Conservation (phyloP, 2,329 filamentous ascomycete species). For the Rhytidhysteron rufulum region DNA sequence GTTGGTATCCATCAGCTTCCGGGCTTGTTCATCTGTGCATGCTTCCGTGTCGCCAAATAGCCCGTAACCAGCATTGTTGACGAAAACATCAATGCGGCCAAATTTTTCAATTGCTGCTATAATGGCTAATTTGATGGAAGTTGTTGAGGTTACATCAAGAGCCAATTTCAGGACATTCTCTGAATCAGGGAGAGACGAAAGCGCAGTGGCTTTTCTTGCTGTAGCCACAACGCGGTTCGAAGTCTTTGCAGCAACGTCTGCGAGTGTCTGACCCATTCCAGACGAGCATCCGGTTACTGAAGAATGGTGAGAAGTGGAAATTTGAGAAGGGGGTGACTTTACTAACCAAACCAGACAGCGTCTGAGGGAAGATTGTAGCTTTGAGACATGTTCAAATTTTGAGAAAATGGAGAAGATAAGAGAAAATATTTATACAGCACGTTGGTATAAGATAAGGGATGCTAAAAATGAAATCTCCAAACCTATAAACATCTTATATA, state of each 20-base stretch:
- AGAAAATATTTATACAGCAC: too few species aligned
- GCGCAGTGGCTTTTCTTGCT: not conserved
- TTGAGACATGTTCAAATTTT: too few species aligned
- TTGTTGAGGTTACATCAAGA: not conserved
- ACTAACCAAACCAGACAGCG: not conserved
- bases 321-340: not conserved
- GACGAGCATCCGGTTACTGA: not conserved
- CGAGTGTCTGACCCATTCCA: not conserved
- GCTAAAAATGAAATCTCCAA: too few species aligned
- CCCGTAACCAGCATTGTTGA: slow-evolving; percentile 11
- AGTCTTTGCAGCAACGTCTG: not conserved
- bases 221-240: not conserved
- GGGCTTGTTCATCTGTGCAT: slow-evolving; percentile 30
- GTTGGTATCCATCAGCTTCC: slow-evolving; percentile 40
- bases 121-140: slow-evolving; percentile 33
- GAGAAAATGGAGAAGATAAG: too few species aligned
- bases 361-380: not conserved
- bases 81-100: slow-evolving; percentile 1
- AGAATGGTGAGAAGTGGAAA: not conserved
- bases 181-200: not conserved
- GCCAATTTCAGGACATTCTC: not conserved
- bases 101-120: slow-evolving; percentile 78
- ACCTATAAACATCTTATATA: too few species aligned
- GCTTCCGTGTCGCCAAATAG: slow-evolving; percentile 30
- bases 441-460: too few species aligned